Base-by-base conservation (phyloP, 495 filamentous ascomycete genomes). In the Talaromyces ruber region DNA sequence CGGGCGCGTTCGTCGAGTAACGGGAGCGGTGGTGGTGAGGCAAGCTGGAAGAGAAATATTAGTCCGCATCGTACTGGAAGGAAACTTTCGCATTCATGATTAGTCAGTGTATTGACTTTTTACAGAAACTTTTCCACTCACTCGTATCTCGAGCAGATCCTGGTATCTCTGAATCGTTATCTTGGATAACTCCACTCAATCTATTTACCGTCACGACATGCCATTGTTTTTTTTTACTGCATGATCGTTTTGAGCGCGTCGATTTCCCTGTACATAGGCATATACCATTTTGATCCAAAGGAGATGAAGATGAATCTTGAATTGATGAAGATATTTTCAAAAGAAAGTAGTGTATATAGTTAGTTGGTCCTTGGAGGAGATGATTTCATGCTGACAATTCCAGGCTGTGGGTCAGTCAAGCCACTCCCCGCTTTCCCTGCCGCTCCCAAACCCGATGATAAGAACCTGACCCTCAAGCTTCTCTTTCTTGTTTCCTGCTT, bases 1-100 rank as follows among this genome's bases (percentile, higher is more conserved):
- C 59, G 59, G 26, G 28, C 51, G 51, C 51, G 51, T 26, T 54
- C 59, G 59, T 60, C 59, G 51, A 54, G 51, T 54, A 14, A 26
- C 16, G 51, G 51, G 12, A 54, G 51, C 25, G 39, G 58, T 28
- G 37, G 58, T 25, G 21, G 57, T 59, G 57, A 45, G 7, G 43
- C 59, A 12, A 25, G 14, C 25, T 52, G 59, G 59, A 47, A 45
- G 22, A 21, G 22, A 28, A 12, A 39, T 37, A 60, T 28, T 12
- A 60, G 59, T n/a, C 7, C 59, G 16, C 25, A 32, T 60, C 37
- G 59, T 21, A 21, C 22, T 54, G 51, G 24, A 28, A 14, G 51
- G 18, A 32, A 60, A 30, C 6, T 59, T 12, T 28, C 32, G 39
- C 26, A 58, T 58, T 58, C 14, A 58, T 58, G 28, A 58, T 26